Conservation (phyloP, 163 green algal genomes). For the Coccomyxa subellipsoidea region DNA sequence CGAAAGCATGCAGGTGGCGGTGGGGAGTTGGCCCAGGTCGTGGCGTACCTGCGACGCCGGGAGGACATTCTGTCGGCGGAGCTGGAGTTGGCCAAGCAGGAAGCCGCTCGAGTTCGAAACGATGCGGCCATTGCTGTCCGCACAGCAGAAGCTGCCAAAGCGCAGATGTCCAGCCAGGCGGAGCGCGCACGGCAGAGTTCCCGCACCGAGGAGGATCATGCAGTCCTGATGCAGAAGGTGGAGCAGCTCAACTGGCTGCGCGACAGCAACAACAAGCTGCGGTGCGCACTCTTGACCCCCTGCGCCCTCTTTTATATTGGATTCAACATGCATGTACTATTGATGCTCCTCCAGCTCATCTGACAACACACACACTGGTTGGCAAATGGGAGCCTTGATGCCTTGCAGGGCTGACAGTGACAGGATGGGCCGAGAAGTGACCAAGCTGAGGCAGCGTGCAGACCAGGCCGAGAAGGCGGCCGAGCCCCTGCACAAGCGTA, state of each 20-base stretch:
- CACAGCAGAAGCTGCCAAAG: constrained; percentile 29
- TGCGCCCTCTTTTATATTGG: no score
- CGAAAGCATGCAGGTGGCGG: not conserved
- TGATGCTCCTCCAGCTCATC: no score
- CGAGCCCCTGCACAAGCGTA: not conserved
- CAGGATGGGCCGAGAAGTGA: not conserved
- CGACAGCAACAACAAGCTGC: constrained; percentile 46
- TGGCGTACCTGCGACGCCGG: constrained; percentile 42
- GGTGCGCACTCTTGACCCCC: no score
- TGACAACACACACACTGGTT: no score
- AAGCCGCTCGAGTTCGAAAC: constrained; percentile 28
- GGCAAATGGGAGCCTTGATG: not conserved
- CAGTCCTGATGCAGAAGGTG: constrained; percentile 21
- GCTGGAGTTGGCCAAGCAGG: constrained; percentile 33
- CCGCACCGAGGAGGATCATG: constrained; percentile 25
- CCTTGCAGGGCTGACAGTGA: constrained; percentile 9
- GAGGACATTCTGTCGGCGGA: constrained; percentile 38
- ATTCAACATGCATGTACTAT: no score
- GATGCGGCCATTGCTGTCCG: constrained; percentile 15
- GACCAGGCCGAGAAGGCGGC: not conserved
- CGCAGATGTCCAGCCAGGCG: constrained; percentile 20
- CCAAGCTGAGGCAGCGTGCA: not conserved
- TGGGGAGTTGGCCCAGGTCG: constrained; percentile 18
- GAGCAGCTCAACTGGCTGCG: constrained; percentile 40
- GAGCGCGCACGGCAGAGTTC: constrained; percentile 21